Conservation (phyloP, 1,284 basidiomycete species). For the Neolentinus lepideus region DNA sequence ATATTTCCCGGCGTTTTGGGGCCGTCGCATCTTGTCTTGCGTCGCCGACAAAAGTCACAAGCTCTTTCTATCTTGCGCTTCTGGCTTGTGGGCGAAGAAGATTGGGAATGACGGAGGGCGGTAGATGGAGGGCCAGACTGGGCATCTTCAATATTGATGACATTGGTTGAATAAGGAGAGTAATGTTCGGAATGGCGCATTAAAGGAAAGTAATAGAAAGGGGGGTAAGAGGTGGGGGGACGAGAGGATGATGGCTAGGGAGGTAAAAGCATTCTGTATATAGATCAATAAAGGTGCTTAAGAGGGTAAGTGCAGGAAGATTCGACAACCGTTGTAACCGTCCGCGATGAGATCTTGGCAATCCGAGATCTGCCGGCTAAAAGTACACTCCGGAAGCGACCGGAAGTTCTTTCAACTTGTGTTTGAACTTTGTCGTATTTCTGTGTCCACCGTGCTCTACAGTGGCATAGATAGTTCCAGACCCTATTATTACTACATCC, state of each 20-base stretch:
- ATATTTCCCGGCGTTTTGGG: slow-evolving; percentile 47
- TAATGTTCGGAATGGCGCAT: neutral
- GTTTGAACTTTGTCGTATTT: no score
- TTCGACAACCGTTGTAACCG: neutral
- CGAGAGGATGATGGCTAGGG: neutral
- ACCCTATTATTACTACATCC: neutral
- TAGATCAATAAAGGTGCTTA: slow-evolving; percentile 1
- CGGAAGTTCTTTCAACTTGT: neutral
- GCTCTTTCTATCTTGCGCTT: slow-evolving; percentile 59
- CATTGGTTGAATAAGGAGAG: slow-evolving; percentile 8
- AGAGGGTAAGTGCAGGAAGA: neutral
- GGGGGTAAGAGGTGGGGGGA: neutral
- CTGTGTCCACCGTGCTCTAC: no score
- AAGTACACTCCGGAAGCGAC: neutral
- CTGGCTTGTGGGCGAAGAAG: slow-evolving; percentile 21
- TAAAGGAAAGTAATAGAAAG: neutral
- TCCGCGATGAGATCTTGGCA: neutral
- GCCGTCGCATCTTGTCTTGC: slow-evolving; percentile 69
- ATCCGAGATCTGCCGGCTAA: neutral
- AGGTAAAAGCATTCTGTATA: neutral
- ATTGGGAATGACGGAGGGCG: neutral
- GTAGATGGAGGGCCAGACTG: slow-evolving; percentile 8
- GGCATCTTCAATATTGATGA: slow-evolving; percentile 2
- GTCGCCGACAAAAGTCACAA: slow-evolving; percentile 62
- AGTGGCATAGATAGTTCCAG: no score